Base-by-base conservation (phyloP, 2,329 filamentous ascomycete genomes). In the Spiromastix sp. region DNA sequence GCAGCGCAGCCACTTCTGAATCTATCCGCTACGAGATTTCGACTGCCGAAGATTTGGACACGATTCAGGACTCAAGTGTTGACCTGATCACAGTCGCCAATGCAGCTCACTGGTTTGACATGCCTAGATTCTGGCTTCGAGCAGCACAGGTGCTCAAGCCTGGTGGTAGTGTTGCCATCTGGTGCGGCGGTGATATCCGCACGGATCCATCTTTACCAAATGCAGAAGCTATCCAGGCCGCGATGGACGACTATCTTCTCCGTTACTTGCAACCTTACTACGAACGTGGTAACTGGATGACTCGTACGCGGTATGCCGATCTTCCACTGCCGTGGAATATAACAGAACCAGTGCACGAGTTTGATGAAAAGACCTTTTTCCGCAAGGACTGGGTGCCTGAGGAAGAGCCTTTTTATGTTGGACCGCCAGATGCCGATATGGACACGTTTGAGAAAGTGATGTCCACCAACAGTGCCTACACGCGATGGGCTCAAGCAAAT, bases 81-180 rank as follows among this genome's bases (percentile, higher is more conserved):
- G 70, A 73, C 45, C 50, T 74, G 12, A 56, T 73, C 41, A 66
- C 61, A 0, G 63, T 64, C 6, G 66, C 66, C 0, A 70, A 59
- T 3, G 64, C 68, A 41, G 68, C 69, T 0, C 73, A 77, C 49
- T 77, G 72, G 72, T 74, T 77, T 52, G 61, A 76, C 43, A 64
- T 74, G 61, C 43, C 55, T 0, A 36, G 37, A 0, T 75, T 76
- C 53, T 76, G 68, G 63, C 31, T 41, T 2, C 51, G 54, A 0
- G 71, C 70, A 0, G 65, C 64, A 0, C 52, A 54, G 10, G 51
- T 68, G 1, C 52, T 77, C 5, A 65, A 61, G 41, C 67, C 70
- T 0, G 66, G 66, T n/a, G 72, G 72, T 15, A 73, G 61, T 3
- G 64, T 76, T 0, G 70, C 70, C 0, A 37, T 77, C 2, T 76